phyloP scores from a whole-genome alignment of 176 grass and related monocot genomes.

The Pharus latifolius region DNA sequence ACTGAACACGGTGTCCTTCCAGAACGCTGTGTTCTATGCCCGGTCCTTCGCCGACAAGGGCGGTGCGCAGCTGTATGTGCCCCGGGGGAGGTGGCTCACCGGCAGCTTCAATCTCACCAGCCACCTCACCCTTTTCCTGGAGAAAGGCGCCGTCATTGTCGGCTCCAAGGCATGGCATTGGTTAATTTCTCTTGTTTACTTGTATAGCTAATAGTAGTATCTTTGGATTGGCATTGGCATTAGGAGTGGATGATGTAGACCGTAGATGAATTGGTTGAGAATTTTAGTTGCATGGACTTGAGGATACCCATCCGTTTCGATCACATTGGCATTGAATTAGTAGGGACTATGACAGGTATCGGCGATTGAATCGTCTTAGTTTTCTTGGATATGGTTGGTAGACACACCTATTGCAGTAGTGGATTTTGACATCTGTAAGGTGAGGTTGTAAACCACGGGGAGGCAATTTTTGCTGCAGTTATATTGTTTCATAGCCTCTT shows the following conservation, averaged over 20 bases:
- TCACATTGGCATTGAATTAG: slow-evolving; percentile 21
- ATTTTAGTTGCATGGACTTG: slow-evolving; percentile 18
- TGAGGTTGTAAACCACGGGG: slow-evolving; percentile 9
- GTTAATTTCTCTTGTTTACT: not conserved
- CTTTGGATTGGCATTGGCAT: slow-evolving; percentile 2
- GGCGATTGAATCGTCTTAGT: not conserved
- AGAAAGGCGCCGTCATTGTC: slow-evolving; percentile 60
- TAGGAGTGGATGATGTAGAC: not conserved
- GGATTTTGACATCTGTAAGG: slow-evolving; percentile 28
- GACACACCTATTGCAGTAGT: slow-evolving; percentile 9
- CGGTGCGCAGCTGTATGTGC: slow-evolving; percentile 84
- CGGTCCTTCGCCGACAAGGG: slow-evolving; percentile 89
- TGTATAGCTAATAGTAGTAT: slow-evolving; percentile 18
- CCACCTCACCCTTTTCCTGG: slow-evolving; percentile 80
- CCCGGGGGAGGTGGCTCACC: slow-evolving; percentile 80
- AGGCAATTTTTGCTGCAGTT: not conserved
- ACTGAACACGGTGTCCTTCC: slow-evolving; percentile 74
- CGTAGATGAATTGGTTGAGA: not conserved
- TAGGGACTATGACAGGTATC: slow-evolving; percentile 19
- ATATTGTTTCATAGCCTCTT: not conserved
- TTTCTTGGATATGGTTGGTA: slow-evolving; percentile 35
- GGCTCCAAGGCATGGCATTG: slow-evolving; percentile 42
- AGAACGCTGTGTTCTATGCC: slow-evolving; percentile 88
- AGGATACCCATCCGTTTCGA: slow-evolving; percentile 28
- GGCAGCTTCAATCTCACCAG: slow-evolving; percentile 96